These are phyloP conservation scores for Spinacia oleracea DNA, from an alignment of 179 eudicot species.

Conservation along the genomic window DNA sequence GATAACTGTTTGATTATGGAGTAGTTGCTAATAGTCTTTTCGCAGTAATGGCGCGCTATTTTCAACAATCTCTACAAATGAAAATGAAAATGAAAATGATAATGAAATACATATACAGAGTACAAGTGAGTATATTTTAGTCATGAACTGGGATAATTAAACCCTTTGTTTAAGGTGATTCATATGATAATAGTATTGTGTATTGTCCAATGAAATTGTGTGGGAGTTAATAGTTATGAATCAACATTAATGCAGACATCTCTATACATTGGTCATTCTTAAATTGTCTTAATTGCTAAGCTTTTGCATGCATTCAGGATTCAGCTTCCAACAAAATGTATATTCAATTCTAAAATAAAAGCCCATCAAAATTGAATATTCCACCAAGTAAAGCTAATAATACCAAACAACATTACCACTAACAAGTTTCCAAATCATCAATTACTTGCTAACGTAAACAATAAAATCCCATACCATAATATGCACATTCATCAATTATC, in stretches of 20 bases:
- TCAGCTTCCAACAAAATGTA: neutral
- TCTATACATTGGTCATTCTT: neutral
- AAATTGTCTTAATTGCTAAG: neutral
- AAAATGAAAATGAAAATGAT: no score
- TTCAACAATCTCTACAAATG: neutral
- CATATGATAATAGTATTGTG: no score
- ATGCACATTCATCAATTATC: conserved; percentile 23
- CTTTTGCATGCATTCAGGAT: neutral
- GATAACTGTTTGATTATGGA: neutral
- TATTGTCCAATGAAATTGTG: neutral
- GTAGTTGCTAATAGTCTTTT: neutral
- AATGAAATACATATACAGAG: no score
- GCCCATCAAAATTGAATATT: neutral
- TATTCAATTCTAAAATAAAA: neutral
- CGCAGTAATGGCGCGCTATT: neutral
- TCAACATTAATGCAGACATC: neutral
- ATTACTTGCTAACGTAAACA: neutral
- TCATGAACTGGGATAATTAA: no score
- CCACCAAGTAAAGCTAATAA: neutral
- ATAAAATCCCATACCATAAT: neutral
- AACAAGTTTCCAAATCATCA: conserved; percentile 5
- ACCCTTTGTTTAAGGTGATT: no score
- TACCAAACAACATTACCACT: neutral
- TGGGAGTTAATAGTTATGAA: no score
- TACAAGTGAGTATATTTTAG: no score